phyloP scores from a whole-genome alignment of 2,329 filamentous ascomycete species.

The Metarhizium anisopliae region DNA sequence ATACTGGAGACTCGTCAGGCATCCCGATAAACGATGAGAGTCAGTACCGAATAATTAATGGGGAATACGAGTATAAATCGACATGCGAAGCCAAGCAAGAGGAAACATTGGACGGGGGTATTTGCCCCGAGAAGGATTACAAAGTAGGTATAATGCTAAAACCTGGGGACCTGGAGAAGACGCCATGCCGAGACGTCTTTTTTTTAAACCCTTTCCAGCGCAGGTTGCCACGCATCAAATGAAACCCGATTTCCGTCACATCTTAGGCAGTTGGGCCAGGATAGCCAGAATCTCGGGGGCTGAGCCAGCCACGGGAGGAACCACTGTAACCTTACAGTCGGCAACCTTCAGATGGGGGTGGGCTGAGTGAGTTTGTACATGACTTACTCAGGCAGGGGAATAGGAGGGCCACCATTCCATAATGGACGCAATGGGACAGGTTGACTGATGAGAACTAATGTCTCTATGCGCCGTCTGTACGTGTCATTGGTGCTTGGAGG shows the following conservation, averaged over 20 bases:
- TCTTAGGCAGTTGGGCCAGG: neutral
- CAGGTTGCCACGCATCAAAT: neutral
- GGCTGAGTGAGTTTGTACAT: neutral
- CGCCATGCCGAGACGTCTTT: neutral
- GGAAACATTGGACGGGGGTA: too few relatives aligned
- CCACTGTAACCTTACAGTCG: conserved; percentile 3
- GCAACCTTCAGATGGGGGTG: neutral
- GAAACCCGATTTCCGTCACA: conserved; percentile 2
- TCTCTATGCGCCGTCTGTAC: neutral
- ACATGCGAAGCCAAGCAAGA: neutral
- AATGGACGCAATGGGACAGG: neutral
- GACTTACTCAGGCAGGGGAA: neutral
- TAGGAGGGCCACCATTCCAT: neutral
- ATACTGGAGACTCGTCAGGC: neutral
- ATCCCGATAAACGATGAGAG: neutral
- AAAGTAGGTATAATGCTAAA: neutral
- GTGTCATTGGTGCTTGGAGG: neutral
- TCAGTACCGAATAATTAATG: neutral
- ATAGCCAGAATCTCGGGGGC: conserved; percentile 1
- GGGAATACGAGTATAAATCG: neutral
- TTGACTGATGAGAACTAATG: neutral
- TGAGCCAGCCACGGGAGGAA: conserved; percentile 6
- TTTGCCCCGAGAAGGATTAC: neutral
- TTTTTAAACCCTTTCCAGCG: conserved; percentile 1
- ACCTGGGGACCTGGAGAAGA: neutral